Conservation (phyloP, 345 rosid species). For the Abelmoschus esculentus region DNA sequence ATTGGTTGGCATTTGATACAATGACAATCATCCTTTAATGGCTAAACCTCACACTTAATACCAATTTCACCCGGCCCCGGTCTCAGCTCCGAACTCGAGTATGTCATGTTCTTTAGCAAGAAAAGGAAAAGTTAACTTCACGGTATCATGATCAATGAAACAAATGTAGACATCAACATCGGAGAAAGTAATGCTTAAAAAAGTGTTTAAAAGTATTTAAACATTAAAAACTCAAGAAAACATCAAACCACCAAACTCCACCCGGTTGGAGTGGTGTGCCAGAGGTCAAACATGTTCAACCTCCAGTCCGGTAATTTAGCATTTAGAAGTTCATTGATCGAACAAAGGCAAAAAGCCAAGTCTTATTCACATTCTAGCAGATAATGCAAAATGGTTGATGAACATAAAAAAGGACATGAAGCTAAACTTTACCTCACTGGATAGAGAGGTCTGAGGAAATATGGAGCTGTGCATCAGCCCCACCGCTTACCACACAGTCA, state of each 20-base stretch:
- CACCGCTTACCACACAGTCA: constrained; percentile 75
- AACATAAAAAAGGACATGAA: neutral
- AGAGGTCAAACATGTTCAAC: neutral
- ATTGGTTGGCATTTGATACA: neutral
- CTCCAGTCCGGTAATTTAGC: neutral
- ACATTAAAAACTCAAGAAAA: no score
- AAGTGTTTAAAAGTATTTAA: no score
- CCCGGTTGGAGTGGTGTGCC: neutral
- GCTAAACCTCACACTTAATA: neutral
- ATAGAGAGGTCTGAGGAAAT: constrained; percentile 58
- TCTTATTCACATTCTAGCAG: neutral
- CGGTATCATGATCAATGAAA: neutral
- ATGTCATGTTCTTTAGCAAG: neutral
- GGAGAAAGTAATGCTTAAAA: neutral
- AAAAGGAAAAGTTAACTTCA: neutral
- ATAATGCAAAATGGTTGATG: neutral
- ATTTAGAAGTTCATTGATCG: neutral
- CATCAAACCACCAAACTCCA: neutral
- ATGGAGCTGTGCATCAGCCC: constrained; percentile 72
- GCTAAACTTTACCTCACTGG: constrained; percentile 34
- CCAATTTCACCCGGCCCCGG: neutral
- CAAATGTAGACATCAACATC: neutral
- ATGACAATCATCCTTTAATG: neutral
- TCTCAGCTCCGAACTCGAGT: neutral
- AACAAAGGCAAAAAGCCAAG: neutral